Evolutionary conservation across 2,329 filamentous ascomycete species (phyloP), one percentile per base, ranked within the genome.

Genomic region (Tolypocladium capitatum): DNA sequence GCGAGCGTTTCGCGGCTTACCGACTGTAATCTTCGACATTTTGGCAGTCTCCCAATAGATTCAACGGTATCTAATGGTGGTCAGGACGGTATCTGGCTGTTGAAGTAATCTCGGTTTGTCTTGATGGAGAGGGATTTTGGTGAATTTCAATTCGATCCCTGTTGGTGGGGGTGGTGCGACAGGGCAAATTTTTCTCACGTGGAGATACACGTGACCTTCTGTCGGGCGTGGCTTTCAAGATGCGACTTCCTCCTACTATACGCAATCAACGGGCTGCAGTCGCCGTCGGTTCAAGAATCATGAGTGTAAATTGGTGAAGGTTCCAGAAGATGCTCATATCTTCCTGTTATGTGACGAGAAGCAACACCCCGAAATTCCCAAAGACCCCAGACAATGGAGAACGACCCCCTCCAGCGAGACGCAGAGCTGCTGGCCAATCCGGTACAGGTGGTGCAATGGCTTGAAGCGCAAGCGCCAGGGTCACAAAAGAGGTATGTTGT

Each of bases 21-120:
- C 77, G 76, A 81, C 80, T 81, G 84, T 86, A 75, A 88, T 88
- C 74, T 90, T 90, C 62, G 85, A 89, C 84, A 89, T 87, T 59
- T 72, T 82, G 78, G 79, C 83, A 84, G 84, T 89, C 85, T 89
- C 86, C 84, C 84, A 86, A 76, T 84, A 86, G 81, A 84, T 60
- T 71, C 55, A 52, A 52, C 48, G 55, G 55, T 59, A 78, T 83
- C 81, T 84, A 85, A 80, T 85, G 83, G 83, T 86, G 80, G 76
- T 67, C 64, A 54, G 65, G 62, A 62, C 60, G 61, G 53, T 53
- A 57, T 48, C 55, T 58, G 54, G 58, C 58, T 59, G 48, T 36
- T 14, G 49, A 49, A 50, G 46, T 38, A 40, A 48, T 44, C 51
- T 52, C 48, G 35, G 48, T 46, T 46, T 46, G 43, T 36, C 49